These are phyloP conservation scores for Cytospora chrysosperma DNA, from an alignment of 2,329 filamentous ascomycete genomes.

Conservation along the genomic window DNA sequence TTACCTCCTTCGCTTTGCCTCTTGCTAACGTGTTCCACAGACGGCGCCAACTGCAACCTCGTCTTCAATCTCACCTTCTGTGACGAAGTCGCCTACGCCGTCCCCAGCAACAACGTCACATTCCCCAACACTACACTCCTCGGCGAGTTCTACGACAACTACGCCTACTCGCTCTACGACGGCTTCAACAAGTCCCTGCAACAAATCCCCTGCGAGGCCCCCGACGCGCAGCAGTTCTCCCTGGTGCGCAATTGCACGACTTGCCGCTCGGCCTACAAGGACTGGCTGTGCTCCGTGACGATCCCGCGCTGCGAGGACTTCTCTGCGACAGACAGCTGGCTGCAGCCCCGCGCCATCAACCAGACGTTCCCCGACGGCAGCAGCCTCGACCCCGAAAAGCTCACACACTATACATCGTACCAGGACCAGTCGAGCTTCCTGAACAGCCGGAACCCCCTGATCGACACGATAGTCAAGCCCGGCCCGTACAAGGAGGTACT, in stretches of 20 bases:
- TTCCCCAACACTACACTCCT: conserved; percentile 62
- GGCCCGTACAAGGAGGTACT: conserved; percentile 93
- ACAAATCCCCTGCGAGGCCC: conserved; percentile 82
- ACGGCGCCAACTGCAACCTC: conserved; percentile 79
- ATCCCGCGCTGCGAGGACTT: conserved; percentile 93
- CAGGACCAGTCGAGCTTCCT: conserved; percentile 38
- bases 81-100: conserved; percentile 83
- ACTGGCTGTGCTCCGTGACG: conserved; percentile 90
- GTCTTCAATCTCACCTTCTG: conserved; percentile 89
- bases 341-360: conserved; percentile 70
- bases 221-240: conserved; percentile 73
- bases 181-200: conserved; percentile 80
- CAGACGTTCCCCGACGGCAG: conserved; percentile 71
- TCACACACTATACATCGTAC: conserved; percentile 26
- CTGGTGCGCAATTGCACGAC: conserved; percentile 73
- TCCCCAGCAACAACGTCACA: conserved; percentile 72
- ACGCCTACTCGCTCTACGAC: conserved; percentile 66
- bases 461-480: conserved; percentile 70
- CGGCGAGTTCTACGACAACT: conserved; percentile 72
- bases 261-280: conserved; percentile 80
- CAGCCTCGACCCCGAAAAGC: conserved; percentile 41
- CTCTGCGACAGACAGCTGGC: conserved; percentile 47
- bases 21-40: conserved; percentile 5
- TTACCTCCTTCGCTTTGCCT: background rate
- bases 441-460: conserved; percentile 66